Base-by-base conservation (phyloP, 768 basidiomycete species). In the Nevesoporus exiguus region DNA sequence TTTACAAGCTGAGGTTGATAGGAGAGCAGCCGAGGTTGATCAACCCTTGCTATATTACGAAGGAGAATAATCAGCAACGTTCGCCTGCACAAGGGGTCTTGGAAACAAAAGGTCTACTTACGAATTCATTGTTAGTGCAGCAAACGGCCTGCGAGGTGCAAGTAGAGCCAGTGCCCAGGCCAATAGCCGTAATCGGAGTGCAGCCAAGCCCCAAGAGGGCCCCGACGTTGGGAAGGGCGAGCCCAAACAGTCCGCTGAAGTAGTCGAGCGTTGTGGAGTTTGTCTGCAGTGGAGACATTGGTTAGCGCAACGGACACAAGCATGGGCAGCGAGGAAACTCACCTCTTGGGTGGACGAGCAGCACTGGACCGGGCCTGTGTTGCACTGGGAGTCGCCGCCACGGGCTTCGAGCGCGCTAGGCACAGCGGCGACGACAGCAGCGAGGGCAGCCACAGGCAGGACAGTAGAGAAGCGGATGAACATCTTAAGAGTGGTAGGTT, bases 1-100 rank as follows among this genome's bases (percentile, higher is more conserved):
- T 27, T 63, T 19, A 65, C 10, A 36, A 1, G 41, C 9, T 33
- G 17, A 60, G 11, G 30, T 37, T 47, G n/a, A 60, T 11, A 14
- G 63, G 60, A 6, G 43, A 39, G 42, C 63, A 64, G n/a, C 63
- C 63, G 3, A 64, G 13, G 8, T 51, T 48, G 40, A 64, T 37
- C 21, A 62, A 25, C 2, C 57, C 60, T 9, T 19, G 45, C 63
- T 65, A n/a, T 37, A 10, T 22, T 8, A 10, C 10, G 13, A n/a
- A n/a, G 3, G 14, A 40, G 4, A n/a, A 47, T 9, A 15, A 37
- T 24, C 11, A 24, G 13, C 22, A 41, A 9, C 21, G 21, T 10
- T 21, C 5, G 6, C n/a, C n/a, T n/a, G n/a, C n/a, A 29, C 8
- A 8, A 29, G 27, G 27, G 8, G 27, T 29, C 27, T 5, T 8